Evolutionary conservation across 208 protist genomes (phyloP), one percentile per base, ranked within the genome.

Genomic region (Tritrichomonas musculus): DNA sequence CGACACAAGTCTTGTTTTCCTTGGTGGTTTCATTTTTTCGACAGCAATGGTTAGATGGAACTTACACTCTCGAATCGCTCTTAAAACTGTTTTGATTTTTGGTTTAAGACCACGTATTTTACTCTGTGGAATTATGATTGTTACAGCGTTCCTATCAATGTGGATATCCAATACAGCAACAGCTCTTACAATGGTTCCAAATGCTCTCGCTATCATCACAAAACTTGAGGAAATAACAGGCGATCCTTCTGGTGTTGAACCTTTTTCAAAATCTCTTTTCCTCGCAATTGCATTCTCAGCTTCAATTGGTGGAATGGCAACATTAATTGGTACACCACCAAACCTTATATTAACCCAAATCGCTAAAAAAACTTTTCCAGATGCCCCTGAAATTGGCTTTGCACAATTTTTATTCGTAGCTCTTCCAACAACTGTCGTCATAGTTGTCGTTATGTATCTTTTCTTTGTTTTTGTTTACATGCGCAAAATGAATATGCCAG

Each of bases 81-180:
- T 94, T 9, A 33, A 36, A 55, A 72, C 73, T 39, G 77, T 95
- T 36, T 9, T 92, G 4, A 69, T 60, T 20, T 94, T 92, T 72
- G 93, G 93, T 14, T 22, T 64, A 65, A 8, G 69, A 33, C 94
- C 94, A 50, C 14, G 39, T 39, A n/a, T 53, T 27, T 64, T 95
- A 8, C 75, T 95, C 25, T 92, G 94, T n/a, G 73, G 73, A 53
- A 82, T 95, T 82, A 93, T 95, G 73, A 1, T 39, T 41, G 36
- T 82, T 25, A 93, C 93, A 17, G 77, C 88, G 14, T 93, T 95
- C 93, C 44, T 95, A 17, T 93, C 80, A 14, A 93, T 94, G 73
- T 95, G 65, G 69, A 95, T 95, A 49, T 93, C 50, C 2, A 94
- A 95, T 80, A 95, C 94, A 25, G 93, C 93, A 33, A 93, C 93